phyloP scores from a whole-genome alignment of 805 yeast species.

The Candida cerambycidarum region DNA sequence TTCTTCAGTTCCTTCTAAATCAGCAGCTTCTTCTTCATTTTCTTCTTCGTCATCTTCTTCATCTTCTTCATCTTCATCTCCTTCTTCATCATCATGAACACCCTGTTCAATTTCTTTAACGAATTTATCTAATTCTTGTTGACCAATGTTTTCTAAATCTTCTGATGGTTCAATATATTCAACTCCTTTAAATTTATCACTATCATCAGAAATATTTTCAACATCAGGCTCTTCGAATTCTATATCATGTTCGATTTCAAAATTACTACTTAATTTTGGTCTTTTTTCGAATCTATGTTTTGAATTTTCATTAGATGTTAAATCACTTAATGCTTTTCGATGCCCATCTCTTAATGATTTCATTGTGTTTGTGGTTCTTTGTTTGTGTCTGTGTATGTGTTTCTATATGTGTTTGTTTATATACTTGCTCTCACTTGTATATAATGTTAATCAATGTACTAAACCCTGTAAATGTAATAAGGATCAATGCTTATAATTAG shows the following conservation, averaged over 20 bases:
- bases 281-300: slow-evolving; percentile 15
- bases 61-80: slow-evolving; percentile 14
- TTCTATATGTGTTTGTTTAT: not conserved
- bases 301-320: slow-evolving; percentile 25
- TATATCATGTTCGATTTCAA: slow-evolving; percentile 8
- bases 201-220: slow-evolving; percentile 5
- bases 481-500: not conserved
- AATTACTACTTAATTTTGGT: slow-evolving; percentile 12
- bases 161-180: slow-evolving; percentile 16
- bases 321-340: slow-evolving; percentile 31
- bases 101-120: slow-evolving; percentile 12
- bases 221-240: slow-evolving; percentile 6
- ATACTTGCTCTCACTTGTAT: too few species aligned
- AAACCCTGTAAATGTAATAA: not conserved
- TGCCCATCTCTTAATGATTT: slow-evolving; percentile 13
- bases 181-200: slow-evolving; percentile 8
- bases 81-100: slow-evolving; percentile 8
- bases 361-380: slow-evolving; percentile 4
- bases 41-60: slow-evolving; percentile 14
- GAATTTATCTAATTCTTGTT: slow-evolving; percentile 13
- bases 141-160: slow-evolving; percentile 14
- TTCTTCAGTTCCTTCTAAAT: too few species aligned
- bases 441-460: not conserved
- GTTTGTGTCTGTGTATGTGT: not conserved
- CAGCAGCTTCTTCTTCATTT: too few species aligned